Evolutionary conservation across 371 early-diverging fungal species (phyloP).

Genomic region (Zychaea mexicana): DNA sequence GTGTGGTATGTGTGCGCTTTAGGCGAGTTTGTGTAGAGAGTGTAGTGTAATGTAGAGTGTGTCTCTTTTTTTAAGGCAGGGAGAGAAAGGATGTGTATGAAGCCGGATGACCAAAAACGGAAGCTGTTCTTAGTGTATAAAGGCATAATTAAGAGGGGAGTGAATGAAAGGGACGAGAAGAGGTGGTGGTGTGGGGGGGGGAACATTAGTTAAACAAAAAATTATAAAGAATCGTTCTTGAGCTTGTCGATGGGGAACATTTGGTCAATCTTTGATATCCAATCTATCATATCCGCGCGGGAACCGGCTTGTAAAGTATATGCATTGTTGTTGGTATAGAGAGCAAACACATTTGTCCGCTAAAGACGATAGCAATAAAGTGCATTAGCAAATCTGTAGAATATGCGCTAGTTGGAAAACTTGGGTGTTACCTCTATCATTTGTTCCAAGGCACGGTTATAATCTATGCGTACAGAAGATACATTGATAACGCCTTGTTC

Average conservation of each 20-base stretch:
- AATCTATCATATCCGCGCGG: conserved; percentile 72
- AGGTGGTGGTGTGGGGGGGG: neutral
- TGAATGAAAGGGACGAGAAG: conserved; percentile 5
- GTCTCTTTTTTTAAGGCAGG: too few species aligned
- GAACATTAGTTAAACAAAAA: neutral
- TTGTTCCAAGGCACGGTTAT: conserved; percentile 66
- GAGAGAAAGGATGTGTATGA: too few species aligned
- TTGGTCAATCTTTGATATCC: conserved; percentile 78
- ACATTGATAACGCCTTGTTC: conserved; percentile 79
- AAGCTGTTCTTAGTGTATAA: neutral
- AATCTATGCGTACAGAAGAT: conserved; percentile 70
- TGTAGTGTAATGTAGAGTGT: too few species aligned
- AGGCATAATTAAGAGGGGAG: neutral
- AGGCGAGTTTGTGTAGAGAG: too few species aligned
- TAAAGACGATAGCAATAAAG: too few species aligned
- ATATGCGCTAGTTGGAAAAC: neutral
- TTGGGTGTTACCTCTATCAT: conserved; percentile 60
- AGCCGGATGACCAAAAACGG: too few species aligned
- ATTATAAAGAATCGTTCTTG: conserved; percentile 13
- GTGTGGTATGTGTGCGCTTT: too few species aligned
- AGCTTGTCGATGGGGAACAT: conserved; percentile 54
- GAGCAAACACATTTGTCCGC: conserved; percentile 74
- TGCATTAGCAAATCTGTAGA: neutral
- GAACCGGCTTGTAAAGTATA: conserved; percentile 75
- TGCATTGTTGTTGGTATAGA: conserved; percentile 80